A percentile compares a stretch with the other conserved stretches of the same genome.
These are phyloP conservation scores for Euphorbia peplus DNA, from an alignment of 345 rosid genomes.

Conservation along the genomic window DNA sequence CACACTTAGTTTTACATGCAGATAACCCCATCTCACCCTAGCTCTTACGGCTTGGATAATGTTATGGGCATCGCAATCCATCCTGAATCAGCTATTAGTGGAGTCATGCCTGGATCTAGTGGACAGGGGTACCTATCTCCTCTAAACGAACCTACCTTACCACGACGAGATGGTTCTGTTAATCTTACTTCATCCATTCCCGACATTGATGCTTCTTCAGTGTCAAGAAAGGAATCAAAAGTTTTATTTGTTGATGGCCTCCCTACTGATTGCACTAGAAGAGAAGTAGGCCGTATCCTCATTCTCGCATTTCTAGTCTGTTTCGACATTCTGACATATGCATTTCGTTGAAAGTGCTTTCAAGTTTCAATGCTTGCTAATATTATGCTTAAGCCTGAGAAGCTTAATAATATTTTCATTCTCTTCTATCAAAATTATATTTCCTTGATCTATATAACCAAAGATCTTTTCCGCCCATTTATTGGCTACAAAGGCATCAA, in stretches of 20 bases:
- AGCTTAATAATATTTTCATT: background rate
- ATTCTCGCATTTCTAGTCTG: background rate
- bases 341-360: background rate
- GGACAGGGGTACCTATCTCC: slow-evolving; percentile 27
- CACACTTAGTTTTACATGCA: slow-evolving; percentile 4
- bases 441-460: slow-evolving; percentile 28
- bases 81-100: slow-evolving; percentile 29
- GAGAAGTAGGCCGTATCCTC: slow-evolving; percentile 77
- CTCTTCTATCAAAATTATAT: no score
- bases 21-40: slow-evolving; percentile 27
- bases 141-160: slow-evolving; percentile 27
- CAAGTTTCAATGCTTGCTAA: background rate
- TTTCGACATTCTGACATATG: background rate
- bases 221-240: slow-evolving; percentile 33
- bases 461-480: slow-evolving; percentile 63
- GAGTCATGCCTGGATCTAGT: slow-evolving; percentile 28
- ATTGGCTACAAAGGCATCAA: slow-evolving; percentile 57
- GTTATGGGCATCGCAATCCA: slow-evolving; percentile 21
- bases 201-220: slow-evolving; percentile 20
- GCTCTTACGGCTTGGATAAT: slow-evolving; percentile 28
- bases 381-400: slow-evolving; percentile 5
- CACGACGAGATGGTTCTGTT: slow-evolving; percentile 28
- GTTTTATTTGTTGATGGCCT: slow-evolving; percentile 57
- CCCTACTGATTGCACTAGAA: slow-evolving; percentile 57
- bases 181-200: slow-evolving; percentile 26